Evolutionary conservation across 2,329 filamentous ascomycete genomes (phyloP).

Genomic region (Xylariaceae sp.): DNA sequence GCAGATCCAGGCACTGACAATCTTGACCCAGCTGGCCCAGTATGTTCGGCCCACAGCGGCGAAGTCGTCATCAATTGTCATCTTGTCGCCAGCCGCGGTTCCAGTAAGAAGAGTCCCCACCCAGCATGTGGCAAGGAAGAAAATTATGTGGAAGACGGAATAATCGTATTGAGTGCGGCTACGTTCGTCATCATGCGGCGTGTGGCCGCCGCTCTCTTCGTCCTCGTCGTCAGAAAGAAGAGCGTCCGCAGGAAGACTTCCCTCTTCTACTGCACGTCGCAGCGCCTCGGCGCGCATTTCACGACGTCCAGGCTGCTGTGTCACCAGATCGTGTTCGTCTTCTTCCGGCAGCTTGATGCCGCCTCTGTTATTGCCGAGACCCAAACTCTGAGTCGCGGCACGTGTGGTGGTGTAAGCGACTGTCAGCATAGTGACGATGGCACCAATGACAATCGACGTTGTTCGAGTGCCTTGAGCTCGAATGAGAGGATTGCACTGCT

Average conservation of each 20-base stretch:
- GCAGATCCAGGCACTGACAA: conserved; percentile 94
- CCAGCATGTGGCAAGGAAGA: conserved; percentile 94
- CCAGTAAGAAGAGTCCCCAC: conserved; percentile 79
- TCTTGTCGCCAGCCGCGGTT: conserved; percentile 24
- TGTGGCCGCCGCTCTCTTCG: conserved; percentile 57
- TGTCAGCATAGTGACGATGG: conserved; percentile 92
- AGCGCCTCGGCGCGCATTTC: conserved; percentile 93
- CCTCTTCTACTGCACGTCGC: conserved; percentile 86
- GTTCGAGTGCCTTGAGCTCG: conserved; percentile 81
- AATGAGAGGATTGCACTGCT: conserved; percentile 88
- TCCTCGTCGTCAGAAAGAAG: conserved; percentile 68
- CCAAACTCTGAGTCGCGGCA: conserved; percentile 85
- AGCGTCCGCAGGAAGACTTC: conserved; percentile 85
- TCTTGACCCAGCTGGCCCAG: conserved; percentile 99
- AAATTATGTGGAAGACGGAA: conserved; percentile 92
- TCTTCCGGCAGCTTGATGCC: conserved; percentile 61
- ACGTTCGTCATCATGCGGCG: conserved; percentile 81
- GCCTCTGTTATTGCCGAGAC: conserved; percentile 58
- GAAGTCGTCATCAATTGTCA: conserved; percentile 74
- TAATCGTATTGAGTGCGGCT: conserved; percentile 93
- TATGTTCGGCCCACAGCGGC: conserved; percentile 91
- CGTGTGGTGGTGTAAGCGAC: conserved; percentile 97
- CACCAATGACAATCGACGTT: conserved; percentile 86
- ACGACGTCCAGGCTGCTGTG: conserved; percentile 76
- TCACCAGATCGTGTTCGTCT: conserved; percentile 82